phyloP scores from a whole-genome alignment of 371 early-diverging fungal genomes.

The Mortierella sp. region DNA sequence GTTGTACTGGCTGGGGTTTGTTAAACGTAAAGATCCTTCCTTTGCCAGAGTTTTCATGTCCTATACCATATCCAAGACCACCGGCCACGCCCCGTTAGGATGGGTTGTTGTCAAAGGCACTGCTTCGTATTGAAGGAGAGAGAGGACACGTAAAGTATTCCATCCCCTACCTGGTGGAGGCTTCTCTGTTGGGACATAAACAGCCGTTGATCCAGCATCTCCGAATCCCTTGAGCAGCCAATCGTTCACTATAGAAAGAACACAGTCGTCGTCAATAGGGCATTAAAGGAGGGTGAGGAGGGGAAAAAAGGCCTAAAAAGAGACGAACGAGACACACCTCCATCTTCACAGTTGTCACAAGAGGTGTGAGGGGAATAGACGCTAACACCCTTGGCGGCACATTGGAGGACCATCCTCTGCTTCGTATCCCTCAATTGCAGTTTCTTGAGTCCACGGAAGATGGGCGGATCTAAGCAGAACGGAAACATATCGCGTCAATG shows the following conservation, averaged over 20 bases:
- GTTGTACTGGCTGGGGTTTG: conserved; percentile 63
- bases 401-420: conserved; percentile 84
- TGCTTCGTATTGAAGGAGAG: no score
- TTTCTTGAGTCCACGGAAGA: conserved; percentile 90
- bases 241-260: conserved; percentile 71
- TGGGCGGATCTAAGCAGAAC: conserved; percentile 78
- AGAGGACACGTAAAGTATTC: neutral
- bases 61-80: conserved; percentile 28
- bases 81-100: neutral
- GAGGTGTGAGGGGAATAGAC: conserved; percentile 98
- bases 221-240: conserved; percentile 83
- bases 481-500: no score
- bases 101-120: no score
- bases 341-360: conserved; percentile 85
- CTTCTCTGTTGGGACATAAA: conserved; percentile 65
- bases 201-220: conserved; percentile 55
- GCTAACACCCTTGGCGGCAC: conserved; percentile 88
- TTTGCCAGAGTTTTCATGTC: conserved; percentile 76
- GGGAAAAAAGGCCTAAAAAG: neutral
- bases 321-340: conserved; percentile 63
- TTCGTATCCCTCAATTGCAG: conserved; percentile 79
- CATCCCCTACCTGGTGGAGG: conserved; percentile 61
- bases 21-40: conserved; percentile 79
- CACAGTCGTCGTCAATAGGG: neutral
- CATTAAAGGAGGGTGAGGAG: neutral